Evolutionary conservation across 768 basidiomycete genomes (phyloP).

Genomic region (Lentinula raphanica): DNA sequence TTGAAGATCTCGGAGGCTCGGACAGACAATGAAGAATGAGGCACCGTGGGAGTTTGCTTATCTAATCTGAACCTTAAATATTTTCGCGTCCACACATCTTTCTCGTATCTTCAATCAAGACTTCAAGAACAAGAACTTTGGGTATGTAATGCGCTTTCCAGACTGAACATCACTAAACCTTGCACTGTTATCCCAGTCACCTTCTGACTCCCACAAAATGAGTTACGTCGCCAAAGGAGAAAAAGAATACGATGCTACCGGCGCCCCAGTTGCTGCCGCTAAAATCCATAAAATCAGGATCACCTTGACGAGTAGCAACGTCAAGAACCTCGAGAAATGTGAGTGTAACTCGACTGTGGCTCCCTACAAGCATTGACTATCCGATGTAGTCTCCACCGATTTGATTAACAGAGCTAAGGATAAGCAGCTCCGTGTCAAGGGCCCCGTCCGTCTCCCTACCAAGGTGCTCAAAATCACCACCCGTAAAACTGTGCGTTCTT

Average conservation of each 20-base stretch:
- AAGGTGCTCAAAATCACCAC: conserved; percentile 99
- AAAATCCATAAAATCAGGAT: conserved; percentile 99
- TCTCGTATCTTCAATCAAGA: conserved; percentile 12
- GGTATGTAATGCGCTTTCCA: conserved; percentile 25
- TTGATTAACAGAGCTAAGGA: conserved; percentile 99
- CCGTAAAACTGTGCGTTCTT: conserved; percentile 83
- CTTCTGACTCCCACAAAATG: conserved; percentile 83
- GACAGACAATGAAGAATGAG: background rate
- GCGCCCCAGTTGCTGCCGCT: conserved; percentile 76
- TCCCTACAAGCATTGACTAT: background rate
- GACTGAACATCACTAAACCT: background rate
- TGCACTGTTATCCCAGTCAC: conserved; percentile 45
- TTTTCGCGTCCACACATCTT: conserved; percentile 30
- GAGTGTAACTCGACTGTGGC: conserved; percentile 12
- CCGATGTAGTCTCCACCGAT: conserved; percentile 76
- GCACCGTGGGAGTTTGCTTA: background rate
- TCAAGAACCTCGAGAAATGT: conserved; percentile 99
- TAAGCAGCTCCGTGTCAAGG: conserved; percentile 98
- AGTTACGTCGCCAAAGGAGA: conserved; percentile 99
- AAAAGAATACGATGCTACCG: conserved; percentile 95
- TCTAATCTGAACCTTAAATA: conserved; percentile 31
- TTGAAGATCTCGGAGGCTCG: conserved; percentile 7
- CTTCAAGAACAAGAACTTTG: conserved; percentile 30
- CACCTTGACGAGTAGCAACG: conserved; percentile 96
- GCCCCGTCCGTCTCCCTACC: conserved; percentile 97